Percentiles rank a stretch among this genome's conserved stretches.
Conservation (phyloP, 306 rosid species). For the Rosa lucieae region DNA sequence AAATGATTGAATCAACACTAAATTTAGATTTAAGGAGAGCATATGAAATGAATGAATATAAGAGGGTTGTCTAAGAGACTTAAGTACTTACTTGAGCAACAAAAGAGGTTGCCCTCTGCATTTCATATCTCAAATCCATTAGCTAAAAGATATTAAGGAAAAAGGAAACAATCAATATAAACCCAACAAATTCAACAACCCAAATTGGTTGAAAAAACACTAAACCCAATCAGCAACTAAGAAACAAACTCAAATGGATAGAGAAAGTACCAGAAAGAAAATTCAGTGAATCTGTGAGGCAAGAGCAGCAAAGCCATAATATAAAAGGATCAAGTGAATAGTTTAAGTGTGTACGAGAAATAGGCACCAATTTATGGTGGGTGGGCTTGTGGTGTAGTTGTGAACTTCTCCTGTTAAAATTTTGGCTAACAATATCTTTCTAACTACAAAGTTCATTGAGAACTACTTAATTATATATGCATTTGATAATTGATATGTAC, state of each 20-base stretch:
- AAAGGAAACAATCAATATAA: background rate
- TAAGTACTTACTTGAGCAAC: slow-evolving; percentile 23
- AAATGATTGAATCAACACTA: too few relatives aligned
- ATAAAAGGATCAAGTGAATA: background rate
- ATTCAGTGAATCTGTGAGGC: too few relatives aligned
- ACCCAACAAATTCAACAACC: background rate
- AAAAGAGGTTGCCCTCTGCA: slow-evolving; percentile 22
- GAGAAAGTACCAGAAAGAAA: too few relatives aligned
- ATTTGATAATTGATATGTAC: too few relatives aligned
- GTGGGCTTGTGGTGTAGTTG: background rate
- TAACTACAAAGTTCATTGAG: too few relatives aligned
- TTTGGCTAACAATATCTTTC: too few relatives aligned
- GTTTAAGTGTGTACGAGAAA: background rate
- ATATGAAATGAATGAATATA: too few relatives aligned
- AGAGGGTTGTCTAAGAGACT: too few relatives aligned
- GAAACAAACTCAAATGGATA: background rate
- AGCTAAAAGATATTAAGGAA: background rate
- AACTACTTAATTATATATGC: too few relatives aligned
- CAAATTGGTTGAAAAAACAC: background rate
- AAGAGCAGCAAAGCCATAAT: background rate
- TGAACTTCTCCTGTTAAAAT: too few relatives aligned
- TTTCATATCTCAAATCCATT: slow-evolving; percentile 23
- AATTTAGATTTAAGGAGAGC: too few relatives aligned
- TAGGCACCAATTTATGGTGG: background rate
- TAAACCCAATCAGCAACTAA: background rate